Conservation (phyloP, 2,329 filamentous ascomycete species). For the Seiridium cupressi region DNA sequence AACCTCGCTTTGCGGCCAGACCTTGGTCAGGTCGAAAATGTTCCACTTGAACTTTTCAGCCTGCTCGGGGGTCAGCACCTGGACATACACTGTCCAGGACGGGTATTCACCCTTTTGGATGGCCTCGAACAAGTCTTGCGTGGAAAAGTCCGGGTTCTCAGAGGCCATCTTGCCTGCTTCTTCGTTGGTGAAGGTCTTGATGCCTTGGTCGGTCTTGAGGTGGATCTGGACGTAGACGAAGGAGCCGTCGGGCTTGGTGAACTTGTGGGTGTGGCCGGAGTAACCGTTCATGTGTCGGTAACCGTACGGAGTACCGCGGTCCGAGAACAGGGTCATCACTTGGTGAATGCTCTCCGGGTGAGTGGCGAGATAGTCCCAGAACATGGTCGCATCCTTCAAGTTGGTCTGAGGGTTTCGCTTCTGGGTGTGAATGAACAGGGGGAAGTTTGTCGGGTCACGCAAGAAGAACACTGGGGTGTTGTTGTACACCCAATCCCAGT, state of each 20-base stretch:
- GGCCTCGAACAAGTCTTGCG: slow-evolving; percentile 62
- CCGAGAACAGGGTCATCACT: slow-evolving; percentile 65
- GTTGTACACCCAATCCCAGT: slow-evolving; percentile 74
- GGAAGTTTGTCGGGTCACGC: slow-evolving; percentile 72
- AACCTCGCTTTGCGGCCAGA: slow-evolving; percentile 64
- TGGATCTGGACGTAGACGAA: slow-evolving; percentile 68
- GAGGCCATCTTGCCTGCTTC: slow-evolving; percentile 53
- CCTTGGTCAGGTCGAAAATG: slow-evolving; percentile 68
- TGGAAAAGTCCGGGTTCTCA: slow-evolving; percentile 61
- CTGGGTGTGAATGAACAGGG: slow-evolving; percentile 74
- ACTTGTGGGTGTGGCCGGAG: slow-evolving; percentile 66
- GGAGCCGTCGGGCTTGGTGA: slow-evolving; percentile 60
- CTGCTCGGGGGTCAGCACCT: slow-evolving; percentile 60
- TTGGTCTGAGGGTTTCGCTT: slow-evolving; percentile 74
- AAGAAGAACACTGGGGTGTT: slow-evolving; percentile 79
- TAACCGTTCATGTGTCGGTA: slow-evolving; percentile 69
- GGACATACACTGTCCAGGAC: slow-evolving; percentile 62
- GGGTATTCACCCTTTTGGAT: slow-evolving; percentile 61
- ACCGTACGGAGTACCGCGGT: slow-evolving; percentile 64
- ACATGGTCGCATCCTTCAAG: slow-evolving; percentile 65
- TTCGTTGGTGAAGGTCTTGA: slow-evolving; percentile 56
- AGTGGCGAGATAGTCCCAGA: slow-evolving; percentile 49
- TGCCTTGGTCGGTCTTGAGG: slow-evolving; percentile 61
- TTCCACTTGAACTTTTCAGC: slow-evolving; percentile 61
- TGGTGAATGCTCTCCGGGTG: slow-evolving; percentile 64